Base-by-base conservation (phyloP, 108 stramenopile species). In the Pseudonitzschia multistriata region DNA sequence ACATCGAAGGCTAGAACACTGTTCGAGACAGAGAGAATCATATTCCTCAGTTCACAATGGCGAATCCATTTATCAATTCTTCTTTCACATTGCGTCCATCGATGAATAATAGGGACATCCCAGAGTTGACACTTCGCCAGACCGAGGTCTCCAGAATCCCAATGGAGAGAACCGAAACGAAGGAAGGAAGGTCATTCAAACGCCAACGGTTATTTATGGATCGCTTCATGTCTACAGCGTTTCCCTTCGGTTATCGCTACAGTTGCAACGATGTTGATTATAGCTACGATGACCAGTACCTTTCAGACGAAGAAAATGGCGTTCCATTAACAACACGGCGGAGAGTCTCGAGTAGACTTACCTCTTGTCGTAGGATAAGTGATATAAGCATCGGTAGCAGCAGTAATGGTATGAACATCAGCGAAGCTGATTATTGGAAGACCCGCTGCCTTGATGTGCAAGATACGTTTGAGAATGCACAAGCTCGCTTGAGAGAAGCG, bases 391-490 rank as follows among this genome's bases (percentile, higher is more conserved):
- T 19, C 8, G 25, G 21, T 19, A 27, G 10, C 29, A 13, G 8
- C 19, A 52, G 22, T 42, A 10, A 7, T 7, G 40, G 40, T 42
- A 10, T 13, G 7, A 42, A 10, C 13, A 13, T 65, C 36, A 24
- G 31, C 15, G 65, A 66, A 42, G 25, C 45, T 0, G n/a, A 37
- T 4, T 70, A 76, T 35, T 76, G 75, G 75, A 76, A 76, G 56
- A 42, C 42, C 7, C 75, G 75, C 3, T 76, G 75, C 34, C 52
- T 68, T 48, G 62, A 47, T 47, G 54, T 70, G 55, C 75, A 76
- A 65, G 13, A 45, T 0, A 36, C 59, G 52, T 76, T 68, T 33
- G 68, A 76, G 56, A n/a, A 49, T 8, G 13, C 53, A 36, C 62
- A 68, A 45, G 40, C 39, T 39, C 63, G 63, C 0, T 13, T 76